Conservation (phyloP, 2,329 filamentous ascomycete genomes). For the Fusarium graminum region DNA sequence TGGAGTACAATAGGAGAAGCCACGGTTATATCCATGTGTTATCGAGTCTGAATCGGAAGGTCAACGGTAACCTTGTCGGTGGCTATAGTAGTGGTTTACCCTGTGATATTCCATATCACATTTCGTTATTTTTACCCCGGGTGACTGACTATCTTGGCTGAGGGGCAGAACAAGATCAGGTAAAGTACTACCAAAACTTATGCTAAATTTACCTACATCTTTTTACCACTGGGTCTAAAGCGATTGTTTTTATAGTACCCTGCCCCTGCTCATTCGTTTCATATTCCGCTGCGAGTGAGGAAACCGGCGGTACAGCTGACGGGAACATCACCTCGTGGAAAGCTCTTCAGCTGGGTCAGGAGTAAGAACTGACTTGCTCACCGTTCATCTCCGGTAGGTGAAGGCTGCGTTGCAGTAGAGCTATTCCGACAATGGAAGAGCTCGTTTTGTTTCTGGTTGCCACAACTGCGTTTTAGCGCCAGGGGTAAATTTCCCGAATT, state of each 20-base stretch:
- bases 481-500: constrained; percentile 30
- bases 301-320: not conserved
- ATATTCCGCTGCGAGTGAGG: not conserved
- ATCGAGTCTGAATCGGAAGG: not conserved
- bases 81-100: not conserved
- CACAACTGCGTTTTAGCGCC: constrained; percentile 39
- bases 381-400: constrained; percentile 14
- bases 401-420: not conserved
- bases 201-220: too few relatives aligned
- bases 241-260: too few relatives aligned
- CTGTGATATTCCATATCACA: too few relatives aligned
- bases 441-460: constrained; percentile 28
- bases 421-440: constrained; percentile 36
- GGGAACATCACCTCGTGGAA: not conserved
- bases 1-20: not conserved
- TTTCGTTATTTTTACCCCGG: too few relatives aligned
- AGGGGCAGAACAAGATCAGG: too few relatives aligned
- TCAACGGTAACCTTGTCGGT: not conserved
- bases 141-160: too few relatives aligned
- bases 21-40: not conserved
- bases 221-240: too few relatives aligned
- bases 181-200: too few relatives aligned
- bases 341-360: not conserved
- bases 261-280: not conserved
- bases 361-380: constrained; percentile 5